Percentiles rank a stretch among this genome's conserved stretches.
Evolutionary conservation across 495 filamentous ascomycete species (phyloP).

Genomic region (Annulohypoxylon bovei): DNA sequence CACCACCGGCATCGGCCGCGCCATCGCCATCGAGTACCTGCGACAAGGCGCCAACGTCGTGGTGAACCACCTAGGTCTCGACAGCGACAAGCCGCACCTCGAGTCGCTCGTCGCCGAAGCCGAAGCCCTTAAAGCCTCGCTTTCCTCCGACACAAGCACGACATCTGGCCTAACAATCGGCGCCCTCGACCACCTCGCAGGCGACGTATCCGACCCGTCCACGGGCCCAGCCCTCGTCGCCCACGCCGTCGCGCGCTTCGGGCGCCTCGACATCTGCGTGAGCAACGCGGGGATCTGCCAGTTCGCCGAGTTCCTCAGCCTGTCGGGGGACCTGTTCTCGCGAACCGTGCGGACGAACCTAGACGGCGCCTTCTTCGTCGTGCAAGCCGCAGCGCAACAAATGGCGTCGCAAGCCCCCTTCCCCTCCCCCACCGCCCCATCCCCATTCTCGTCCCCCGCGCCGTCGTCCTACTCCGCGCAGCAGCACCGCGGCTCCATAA

Average conservation of each 20-base stretch:
- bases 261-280: conserved; percentile 79
- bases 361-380: conserved; percentile 84
- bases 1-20: conserved; percentile 79
- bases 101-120: conserved; percentile 64
- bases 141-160: too few species aligned
- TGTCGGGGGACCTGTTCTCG: conserved; percentile 68
- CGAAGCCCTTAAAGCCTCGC: conserved; percentile 50
- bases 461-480: neutral
- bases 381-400: conserved; percentile 82
- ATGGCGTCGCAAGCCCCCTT: conserved; percentile 71
- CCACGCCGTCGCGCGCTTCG: conserved; percentile 66
- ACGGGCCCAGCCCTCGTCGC: conserved; percentile 68
- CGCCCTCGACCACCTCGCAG: conserved; percentile 66
- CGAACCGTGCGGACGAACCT: conserved; percentile 81
- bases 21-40: conserved; percentile 76
- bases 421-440: neutral
- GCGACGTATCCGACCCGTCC: conserved; percentile 72
- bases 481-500: conserved; percentile 75
- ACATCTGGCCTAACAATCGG: conserved; percentile 50
- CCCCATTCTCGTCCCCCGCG: neutral
- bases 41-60: conserved; percentile 74
- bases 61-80: conserved; percentile 74
- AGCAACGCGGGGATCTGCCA: conserved; percentile 89
- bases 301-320: conserved; percentile 83
- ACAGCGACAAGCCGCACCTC: conserved; percentile 63